A percentile compares a stretch with the other conserved stretches of the same genome.
phyloP scores from a whole-genome alignment of 345 rosid genomes.

The Dovyalis caffra region DNA sequence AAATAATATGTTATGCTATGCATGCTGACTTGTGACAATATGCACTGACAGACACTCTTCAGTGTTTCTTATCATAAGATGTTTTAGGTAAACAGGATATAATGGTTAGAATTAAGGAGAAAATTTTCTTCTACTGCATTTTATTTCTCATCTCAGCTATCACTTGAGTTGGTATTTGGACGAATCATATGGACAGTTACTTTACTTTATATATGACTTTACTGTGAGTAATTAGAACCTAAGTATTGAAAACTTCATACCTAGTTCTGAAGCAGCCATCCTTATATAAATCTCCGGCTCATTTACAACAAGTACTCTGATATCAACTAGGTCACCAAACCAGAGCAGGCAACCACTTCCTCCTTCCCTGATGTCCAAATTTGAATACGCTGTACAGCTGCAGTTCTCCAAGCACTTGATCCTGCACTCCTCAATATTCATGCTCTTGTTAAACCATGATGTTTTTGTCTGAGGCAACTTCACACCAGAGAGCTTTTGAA shows the following conservation, averaged over 20 bases:
- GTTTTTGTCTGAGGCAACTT: conserved; percentile 2
- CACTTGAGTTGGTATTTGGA: not conserved
- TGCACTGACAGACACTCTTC: not conserved
- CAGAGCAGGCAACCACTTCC: conserved; percentile 13
- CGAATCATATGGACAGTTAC: not conserved
- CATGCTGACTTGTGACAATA: too few species aligned
- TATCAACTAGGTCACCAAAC: conserved; percentile 5
- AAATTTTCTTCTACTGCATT: not conserved
- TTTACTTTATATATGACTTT: not conserved
- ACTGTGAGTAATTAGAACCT: not conserved
- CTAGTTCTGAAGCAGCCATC: conserved; percentile 4
- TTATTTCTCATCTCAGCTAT: not conserved
- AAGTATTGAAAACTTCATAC: not conserved
- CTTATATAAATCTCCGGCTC: not conserved
- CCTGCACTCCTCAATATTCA: conserved; percentile 7
- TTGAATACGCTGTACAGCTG: not conserved
- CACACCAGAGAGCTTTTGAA: conserved; percentile 8
- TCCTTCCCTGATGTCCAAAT: conserved; percentile 9
- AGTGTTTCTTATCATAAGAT: not conserved
- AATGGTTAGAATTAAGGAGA: not conserved
- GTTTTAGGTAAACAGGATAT: not conserved
- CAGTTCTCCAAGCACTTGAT: conserved; percentile 2
- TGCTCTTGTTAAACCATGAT: conserved; percentile 3
- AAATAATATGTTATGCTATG: too few species aligned
- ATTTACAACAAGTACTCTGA: not conserved